Conservation (phyloP, 139 green algal species). For the Ulvella scutata region DNA sequence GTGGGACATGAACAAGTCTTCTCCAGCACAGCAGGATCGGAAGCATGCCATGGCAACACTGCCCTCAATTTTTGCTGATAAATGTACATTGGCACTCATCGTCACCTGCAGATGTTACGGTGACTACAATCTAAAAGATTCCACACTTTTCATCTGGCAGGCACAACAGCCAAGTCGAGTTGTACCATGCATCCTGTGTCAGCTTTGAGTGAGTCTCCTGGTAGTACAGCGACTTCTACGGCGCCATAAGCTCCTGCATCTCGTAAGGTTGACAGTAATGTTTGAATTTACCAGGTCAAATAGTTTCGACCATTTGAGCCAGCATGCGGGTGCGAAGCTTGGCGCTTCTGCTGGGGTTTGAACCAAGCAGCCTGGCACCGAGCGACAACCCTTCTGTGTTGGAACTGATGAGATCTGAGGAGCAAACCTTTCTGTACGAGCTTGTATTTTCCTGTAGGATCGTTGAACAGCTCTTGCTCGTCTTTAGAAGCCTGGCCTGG, state of each 20-base stretch:
- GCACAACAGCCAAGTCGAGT: too few relatives aligned
- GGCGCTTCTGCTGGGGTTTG: too few relatives aligned
- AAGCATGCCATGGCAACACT: slow-evolving; percentile 6
- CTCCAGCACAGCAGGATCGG: slow-evolving; percentile 23
- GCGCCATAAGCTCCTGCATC: not conserved
- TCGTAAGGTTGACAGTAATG: too few relatives aligned
- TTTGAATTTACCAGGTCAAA: too few relatives aligned
- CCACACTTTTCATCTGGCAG: too few relatives aligned
- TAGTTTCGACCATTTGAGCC: too few relatives aligned
- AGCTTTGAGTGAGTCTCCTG: not conserved
- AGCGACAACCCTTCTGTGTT: too few relatives aligned
- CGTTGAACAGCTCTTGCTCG: slow-evolving; percentile 1
- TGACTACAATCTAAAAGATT: too few relatives aligned
- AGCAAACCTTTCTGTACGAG: not conserved
- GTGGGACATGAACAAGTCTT: slow-evolving; percentile 17
- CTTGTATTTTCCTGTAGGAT: not conserved
- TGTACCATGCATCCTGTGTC: slow-evolving; percentile 16
- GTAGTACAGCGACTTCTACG: not conserved
- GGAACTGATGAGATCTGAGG: too few relatives aligned
- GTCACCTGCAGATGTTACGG: too few relatives aligned
- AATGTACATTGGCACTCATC: slow-evolving; percentile 15
- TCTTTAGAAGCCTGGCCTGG: not conserved
- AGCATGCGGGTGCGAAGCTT: too few relatives aligned
- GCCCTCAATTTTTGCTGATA: slow-evolving; percentile 14
- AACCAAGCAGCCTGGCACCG: too few relatives aligned